Evolutionary conservation across 2,329 filamentous ascomycete species (phyloP).

Genomic region (Botrytis tulipae): DNA sequence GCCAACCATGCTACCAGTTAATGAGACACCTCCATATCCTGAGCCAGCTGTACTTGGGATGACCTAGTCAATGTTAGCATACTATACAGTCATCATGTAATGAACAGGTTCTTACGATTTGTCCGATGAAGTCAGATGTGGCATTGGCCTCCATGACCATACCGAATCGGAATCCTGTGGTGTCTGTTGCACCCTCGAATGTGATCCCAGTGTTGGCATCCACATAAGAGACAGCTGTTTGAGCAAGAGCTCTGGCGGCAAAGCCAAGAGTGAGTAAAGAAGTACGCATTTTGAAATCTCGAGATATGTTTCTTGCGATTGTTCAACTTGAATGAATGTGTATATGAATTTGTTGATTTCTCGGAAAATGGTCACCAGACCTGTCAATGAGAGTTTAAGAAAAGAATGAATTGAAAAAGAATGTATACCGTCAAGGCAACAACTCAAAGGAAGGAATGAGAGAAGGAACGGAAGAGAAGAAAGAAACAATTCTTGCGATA

Average conservation of each 20-base stretch:
- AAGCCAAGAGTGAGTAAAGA: conserved; percentile 14
- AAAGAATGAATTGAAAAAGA: conserved; percentile 21
- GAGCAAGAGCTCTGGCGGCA: conserved; percentile 22
- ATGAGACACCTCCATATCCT: conserved; percentile 50
- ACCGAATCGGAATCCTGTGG: conserved; percentile 47
- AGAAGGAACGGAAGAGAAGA: conserved; percentile 10
- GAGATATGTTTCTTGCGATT: not conserved
- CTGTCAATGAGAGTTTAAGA: conserved; percentile 14
- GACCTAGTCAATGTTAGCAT: conserved; percentile 3
- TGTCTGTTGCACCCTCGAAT: conserved; percentile 42
- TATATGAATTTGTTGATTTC: not conserved
- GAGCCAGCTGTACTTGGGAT: conserved; percentile 24
- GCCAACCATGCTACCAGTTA: conserved; percentile 47
- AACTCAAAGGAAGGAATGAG: not conserved
- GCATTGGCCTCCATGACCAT: conserved; percentile 50
- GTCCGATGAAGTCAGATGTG: conserved; percentile 53
- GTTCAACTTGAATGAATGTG: conserved; percentile 9
- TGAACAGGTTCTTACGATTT: conserved; percentile 46
- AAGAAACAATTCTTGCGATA: conserved; percentile 6
- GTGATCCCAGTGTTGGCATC: conserved; percentile 48
- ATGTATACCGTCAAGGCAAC: conserved; percentile 19
- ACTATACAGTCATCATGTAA: not conserved
- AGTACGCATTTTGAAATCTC: conserved; percentile 11
- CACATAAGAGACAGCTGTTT: conserved; percentile 37
- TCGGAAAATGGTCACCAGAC: conserved; percentile 12